phyloP scores from a whole-genome alignment of 2,329 filamentous ascomycete species.

The Ceratocystiopsis sp. region DNA sequence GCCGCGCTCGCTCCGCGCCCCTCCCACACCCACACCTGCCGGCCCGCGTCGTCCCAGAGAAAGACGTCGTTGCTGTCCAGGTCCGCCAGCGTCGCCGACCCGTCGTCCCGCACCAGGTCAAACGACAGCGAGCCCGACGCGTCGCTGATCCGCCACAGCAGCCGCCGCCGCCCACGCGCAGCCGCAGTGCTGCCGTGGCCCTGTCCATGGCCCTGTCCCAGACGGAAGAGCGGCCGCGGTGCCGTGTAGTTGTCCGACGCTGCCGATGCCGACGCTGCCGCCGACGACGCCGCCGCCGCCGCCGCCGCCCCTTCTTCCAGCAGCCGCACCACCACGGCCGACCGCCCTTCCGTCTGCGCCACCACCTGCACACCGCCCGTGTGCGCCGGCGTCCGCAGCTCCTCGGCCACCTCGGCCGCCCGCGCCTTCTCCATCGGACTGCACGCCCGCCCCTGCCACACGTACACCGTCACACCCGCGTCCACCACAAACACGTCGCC shows the following conservation, averaged over 20 bases:
- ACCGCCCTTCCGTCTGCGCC: conserved; percentile 39
- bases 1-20: conserved; percentile 37
- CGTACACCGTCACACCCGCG: conserved; percentile 45
- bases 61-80: conserved; percentile 45
- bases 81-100: conserved; percentile 25
- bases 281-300: too few species aligned
- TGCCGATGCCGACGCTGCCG: too few species aligned
- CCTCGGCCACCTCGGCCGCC: conserved; percentile 49
- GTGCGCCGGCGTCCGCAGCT: conserved; percentile 42
- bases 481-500: conserved; percentile 50
- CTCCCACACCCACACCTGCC: conserved; percentile 49
- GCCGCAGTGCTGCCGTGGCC: not conserved
- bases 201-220: not conserved
- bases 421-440: conserved; percentile 54
- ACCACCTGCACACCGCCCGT: conserved; percentile 49
- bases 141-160: conserved; percentile 46
- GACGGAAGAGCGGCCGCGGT: conserved; percentile 1
- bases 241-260: too few species aligned
- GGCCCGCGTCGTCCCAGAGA: conserved; percentile 40
- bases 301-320: conserved; percentile 26
- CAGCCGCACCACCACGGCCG: conserved; percentile 36
- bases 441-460: conserved; percentile 50
- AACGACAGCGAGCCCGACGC: conserved; percentile 39
- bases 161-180: conserved; percentile 13
- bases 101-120: conserved; percentile 28